Evolutionary conservation across 2,329 filamentous ascomycete species (phyloP), one percentile per base, ranked within the genome.

Genomic region (Aspergillus phoenicis): DNA sequence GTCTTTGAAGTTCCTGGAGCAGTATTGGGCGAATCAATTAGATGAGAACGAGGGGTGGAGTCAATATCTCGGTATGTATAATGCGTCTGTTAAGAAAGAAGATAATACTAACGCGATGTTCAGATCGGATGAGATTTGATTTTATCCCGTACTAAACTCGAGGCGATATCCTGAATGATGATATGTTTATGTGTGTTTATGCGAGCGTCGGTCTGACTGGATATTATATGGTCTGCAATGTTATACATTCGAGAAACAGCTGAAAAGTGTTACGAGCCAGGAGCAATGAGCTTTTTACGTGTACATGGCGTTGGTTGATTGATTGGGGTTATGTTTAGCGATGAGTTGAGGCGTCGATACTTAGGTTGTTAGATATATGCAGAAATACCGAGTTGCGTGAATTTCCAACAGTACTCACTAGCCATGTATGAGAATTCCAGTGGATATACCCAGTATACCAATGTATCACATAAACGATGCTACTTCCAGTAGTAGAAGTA

Each of bases 1-100:
- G 59, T 75, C 77, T 15, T 64, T 79, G 47, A 74, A 70, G n/a
- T 76, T 79, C 30, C 67, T 79, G 2, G 77, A 79, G 63, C 69
- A 74, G 48, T 77, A 76, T 53, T 75, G 73, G 75, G 66, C 67
- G 56, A 70, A 76, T 53, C 68, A 70, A 57, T 53, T 70, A 13
- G 64, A 66, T 51, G 72, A 73, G 39, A 70, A 76, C 48, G 74
- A 77, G 57, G 72, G 77, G 58, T 77, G 76, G 76, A 75, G 70
- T 62, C 71, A 73, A 54, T 75, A 75, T 61, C 62, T 78, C n/a
- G 74, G 76, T 78, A 72, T 57, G 65, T 63, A 38, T 5, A 22
- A 10, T 33, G 8, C 22, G 1, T 38, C 7, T 17, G 5, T 39
- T 56, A 22, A n/a, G 39, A 64, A 54, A 52, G 26, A 49, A 51